Base-by-base conservation (phyloP, 2,329 filamentous ascomycete genomes). In the Microsporum canis region DNA sequence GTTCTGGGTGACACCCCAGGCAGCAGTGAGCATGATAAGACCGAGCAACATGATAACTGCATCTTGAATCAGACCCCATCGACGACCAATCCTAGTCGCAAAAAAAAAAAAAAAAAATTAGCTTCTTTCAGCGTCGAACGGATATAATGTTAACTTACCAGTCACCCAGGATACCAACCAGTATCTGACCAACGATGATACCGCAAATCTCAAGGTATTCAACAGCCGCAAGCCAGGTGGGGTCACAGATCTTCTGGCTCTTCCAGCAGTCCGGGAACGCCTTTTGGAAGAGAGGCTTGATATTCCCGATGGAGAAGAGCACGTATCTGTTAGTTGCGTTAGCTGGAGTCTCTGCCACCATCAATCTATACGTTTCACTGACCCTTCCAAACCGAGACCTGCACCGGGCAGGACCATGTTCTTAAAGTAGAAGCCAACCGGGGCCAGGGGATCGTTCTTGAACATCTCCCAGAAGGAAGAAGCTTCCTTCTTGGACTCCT, bases 41-140 rank as follows among this genome's bases (percentile, higher is more conserved):
- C 92, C 92, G 68, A 96, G 69, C 67, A 96, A 89, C 92, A 97
- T 97, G 80, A 97, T 91, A 64, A 82, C 73, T 49, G 92, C 92
- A 76, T 97, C 92, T 76, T 97, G 92, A 68, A 97, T 96, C 27
- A 97, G 82, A 82, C 92, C 92, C 84, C 87, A 96, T 68, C 92
- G 88, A 71, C 92, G 90, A 67, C 92, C 92, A 66, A 96, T 79
- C 88, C 87, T 89, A 56, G 53, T 31, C 3, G 41, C 34, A 43
- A 23, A 23, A 23, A 43, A 23, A 23, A 23, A 23, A 23, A 23
- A 23, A 23, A 23, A 23, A 23, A 23, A 6, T 59, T 43, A 47
- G 57, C 29, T 45, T 47, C 7, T 29, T 23, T 23, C 17, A 23
- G 17, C 17, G 17, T 23, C 17, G 17, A 1, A 23, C 17, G 33